These are phyloP conservation scores for Talaromyces piceae DNA, from an alignment of 2,329 filamentous ascomycete species.

Conservation along the genomic window DNA sequence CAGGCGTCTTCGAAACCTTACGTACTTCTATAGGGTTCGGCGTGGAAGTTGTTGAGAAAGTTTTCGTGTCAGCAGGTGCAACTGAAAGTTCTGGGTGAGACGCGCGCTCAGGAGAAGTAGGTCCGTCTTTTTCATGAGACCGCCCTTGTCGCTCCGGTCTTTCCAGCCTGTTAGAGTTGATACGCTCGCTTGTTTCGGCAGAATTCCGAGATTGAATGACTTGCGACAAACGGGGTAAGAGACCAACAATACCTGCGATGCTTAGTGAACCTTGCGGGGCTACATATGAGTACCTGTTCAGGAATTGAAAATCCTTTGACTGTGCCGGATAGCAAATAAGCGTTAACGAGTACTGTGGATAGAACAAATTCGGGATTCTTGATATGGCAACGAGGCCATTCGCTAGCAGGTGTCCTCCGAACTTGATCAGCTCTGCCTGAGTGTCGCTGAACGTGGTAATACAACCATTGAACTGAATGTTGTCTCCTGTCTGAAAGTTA, in stretches of 20 bases:
- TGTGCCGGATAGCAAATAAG: constrained; percentile 23
- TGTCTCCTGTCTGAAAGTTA: constrained; percentile 10
- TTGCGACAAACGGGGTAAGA: constrained; percentile 1
- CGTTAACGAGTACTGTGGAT: constrained; percentile 6
- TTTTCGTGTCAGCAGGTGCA: not conserved
- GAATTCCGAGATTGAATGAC: not conserved
- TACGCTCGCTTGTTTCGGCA: not conserved
- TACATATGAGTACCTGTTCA: constrained; percentile 11
- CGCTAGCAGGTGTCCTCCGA: constrained; percentile 21
- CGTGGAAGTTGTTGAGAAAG: not conserved
- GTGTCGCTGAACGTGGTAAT: constrained; percentile 29
- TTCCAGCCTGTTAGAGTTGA: not conserved
- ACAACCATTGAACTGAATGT: constrained; percentile 23
- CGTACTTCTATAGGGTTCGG: not conserved
- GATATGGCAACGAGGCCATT: constrained; percentile 24
- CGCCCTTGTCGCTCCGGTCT: constrained; percentile 11
- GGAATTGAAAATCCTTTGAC: constrained; percentile 20
- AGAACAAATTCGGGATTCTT: constrained; percentile 11
- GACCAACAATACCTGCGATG: constrained; percentile 2
- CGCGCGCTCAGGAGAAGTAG: not conserved
- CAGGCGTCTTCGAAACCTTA: not conserved
- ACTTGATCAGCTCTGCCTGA: constrained; percentile 17
- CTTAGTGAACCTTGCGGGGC: constrained; percentile 1
- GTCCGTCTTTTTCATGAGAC: not conserved
- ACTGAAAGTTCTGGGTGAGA: not conserved